Evolutionary conservation across 177 flowering plant genomes (phyloP), one percentile per base, ranked within the genome.

Genomic region (Vitis hybrid): DNA sequence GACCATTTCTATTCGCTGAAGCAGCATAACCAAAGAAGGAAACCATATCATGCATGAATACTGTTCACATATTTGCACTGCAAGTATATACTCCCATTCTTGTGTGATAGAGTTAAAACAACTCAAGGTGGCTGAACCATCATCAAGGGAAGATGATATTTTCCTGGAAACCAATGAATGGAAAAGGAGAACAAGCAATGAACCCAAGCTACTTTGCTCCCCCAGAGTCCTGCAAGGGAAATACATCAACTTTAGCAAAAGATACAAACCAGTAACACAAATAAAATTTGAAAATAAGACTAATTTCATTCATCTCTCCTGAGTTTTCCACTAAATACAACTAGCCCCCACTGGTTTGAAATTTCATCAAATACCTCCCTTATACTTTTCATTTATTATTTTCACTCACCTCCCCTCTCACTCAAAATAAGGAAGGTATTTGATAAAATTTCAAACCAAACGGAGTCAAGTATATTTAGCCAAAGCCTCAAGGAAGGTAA

Each of bases 1-100:
- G 59, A 44, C 75, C 18, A 4, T 66, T 66, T 73, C 81, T 55
- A 86, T 62, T 67, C 75, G 71, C 73, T 86, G 80, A 69, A 93
- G 87, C 71, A 88, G 59, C 49, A 58, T 24, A 50, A 88, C 90
- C 22, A 95, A 77, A 33, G 98, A 86, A 33, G 92, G 97, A 77
- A 95, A 97, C 99, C 99, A 95, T 63, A 84, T 86, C 66, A 66
- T 75, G 82, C 89, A 85, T 4, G 97, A 84, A 84, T 88, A 93
- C 72, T 95, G 94, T 73, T 82, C 91, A 76, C 82, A 86, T 12
- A 95, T 66, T 74, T 86, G 88, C 62, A 77, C 11, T 0, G 93
- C 90, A 82, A 93, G 87, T 53, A 53, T 62, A 70, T 84, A 90
- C 75, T 93, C 99, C 99, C 99, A 93, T 74, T 88, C 90, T 67